Percentiles rank a stretch among this genome's conserved stretches.
These are phyloP conservation scores for Eruca vesicaria DNA, from an alignment of 441 rosid species.

Conservation along the genomic window DNA sequence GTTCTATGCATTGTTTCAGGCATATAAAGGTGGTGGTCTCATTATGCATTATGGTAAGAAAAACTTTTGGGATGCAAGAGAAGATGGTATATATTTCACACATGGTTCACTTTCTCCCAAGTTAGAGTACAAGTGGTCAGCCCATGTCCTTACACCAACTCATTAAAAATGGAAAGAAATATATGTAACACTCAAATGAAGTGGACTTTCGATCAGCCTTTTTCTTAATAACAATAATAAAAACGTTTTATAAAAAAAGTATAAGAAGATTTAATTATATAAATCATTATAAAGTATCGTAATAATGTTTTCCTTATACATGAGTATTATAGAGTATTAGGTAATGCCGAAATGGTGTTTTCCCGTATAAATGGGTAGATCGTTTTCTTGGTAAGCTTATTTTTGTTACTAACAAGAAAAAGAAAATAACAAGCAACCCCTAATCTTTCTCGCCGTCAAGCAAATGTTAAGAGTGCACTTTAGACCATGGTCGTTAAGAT, in stretches of 20 bases:
- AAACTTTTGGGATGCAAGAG: background rate
- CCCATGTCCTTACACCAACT: background rate
- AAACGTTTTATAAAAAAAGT: background rate
- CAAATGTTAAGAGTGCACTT: background rate
- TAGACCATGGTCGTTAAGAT: background rate
- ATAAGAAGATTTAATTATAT: background rate
- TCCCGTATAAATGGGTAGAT: no score
- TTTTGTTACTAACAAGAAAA: no score
- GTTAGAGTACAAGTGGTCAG: background rate
- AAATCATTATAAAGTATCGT: background rate
- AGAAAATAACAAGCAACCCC: no score
- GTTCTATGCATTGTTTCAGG: background rate
- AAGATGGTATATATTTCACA: background rate
- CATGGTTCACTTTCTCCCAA: background rate
- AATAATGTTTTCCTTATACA: background rate
- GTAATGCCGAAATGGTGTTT: no score
- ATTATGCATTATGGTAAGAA: background rate
- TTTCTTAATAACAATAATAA: background rate
- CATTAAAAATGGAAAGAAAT: background rate
- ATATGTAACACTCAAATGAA: background rate
- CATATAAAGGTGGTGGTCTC: background rate
- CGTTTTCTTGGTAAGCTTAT: no score
- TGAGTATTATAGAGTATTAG: background rate
- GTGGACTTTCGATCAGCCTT: background rate
- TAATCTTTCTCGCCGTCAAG: no score